These are phyloP conservation scores for Leccinellum luteum DNA, from an alignment of 768 basidiomycete species.

Conservation along the genomic window DNA sequence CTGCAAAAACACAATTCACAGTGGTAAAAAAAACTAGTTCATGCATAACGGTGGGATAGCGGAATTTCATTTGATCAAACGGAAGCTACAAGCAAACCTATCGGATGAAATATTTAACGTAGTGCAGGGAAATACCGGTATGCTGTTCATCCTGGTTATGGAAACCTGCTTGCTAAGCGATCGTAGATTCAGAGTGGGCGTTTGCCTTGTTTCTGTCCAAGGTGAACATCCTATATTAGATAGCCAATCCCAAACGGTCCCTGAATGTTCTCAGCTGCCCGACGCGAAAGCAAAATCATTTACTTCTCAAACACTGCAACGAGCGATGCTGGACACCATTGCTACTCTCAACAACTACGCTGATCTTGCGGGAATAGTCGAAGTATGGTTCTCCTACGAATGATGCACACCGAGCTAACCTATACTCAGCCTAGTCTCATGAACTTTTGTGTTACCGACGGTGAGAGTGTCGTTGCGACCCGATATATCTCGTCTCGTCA, in stretches of 20 bases:
- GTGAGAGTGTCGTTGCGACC: conserved; percentile 89
- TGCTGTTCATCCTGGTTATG: conserved; percentile 8
- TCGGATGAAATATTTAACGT: conserved; percentile 83
- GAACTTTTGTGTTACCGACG: conserved; percentile 98
- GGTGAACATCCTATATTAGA: conserved; percentile 34
- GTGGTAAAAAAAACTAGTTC: conserved; percentile 51
- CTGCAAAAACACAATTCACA: neutral
- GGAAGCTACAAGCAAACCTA: conserved; percentile 70
- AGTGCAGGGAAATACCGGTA: conserved; percentile 92
- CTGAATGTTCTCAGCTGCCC: conserved; percentile 54
- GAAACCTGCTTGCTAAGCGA: neutral
- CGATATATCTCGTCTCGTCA: conserved; percentile 90
- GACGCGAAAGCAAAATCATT: conserved; percentile 77
- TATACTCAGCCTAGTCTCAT: conserved; percentile 70
- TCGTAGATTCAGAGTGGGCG: conserved; percentile 91
- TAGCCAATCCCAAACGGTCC: neutral
- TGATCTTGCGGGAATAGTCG: conserved; percentile 67
- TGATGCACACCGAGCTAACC: conserved; percentile 1
- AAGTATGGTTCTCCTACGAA: conserved; percentile 43
- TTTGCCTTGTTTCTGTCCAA: conserved; percentile 90
- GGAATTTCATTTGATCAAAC: conserved; percentile 77
- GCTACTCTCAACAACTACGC: conserved; percentile 71
- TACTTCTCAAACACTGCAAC: conserved; percentile 64
- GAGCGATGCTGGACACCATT: conserved; percentile 90
- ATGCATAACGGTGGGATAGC: conserved; percentile 98